These are phyloP conservation scores for Phytophthora fragariae DNA, from an alignment of 352 stramenopile genomes.

Conservation along the genomic window DNA sequence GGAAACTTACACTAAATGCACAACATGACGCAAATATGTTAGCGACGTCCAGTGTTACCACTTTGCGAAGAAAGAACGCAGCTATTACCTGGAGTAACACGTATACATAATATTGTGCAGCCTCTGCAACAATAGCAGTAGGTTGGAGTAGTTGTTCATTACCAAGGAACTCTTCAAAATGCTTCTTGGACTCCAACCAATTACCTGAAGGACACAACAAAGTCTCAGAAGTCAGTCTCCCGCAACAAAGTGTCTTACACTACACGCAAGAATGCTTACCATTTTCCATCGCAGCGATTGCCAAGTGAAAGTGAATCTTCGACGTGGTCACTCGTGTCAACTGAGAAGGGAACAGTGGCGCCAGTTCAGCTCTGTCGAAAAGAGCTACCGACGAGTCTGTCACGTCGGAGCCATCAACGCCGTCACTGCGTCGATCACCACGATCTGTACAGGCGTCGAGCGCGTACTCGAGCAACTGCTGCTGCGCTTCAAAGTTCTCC, in stretches of 20 bases:
- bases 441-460: constrained; percentile 21
- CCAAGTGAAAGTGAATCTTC: constrained; percentile 45
- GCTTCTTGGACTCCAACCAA: constrained; percentile 49
- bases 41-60: background rate
- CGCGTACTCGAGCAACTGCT: constrained; percentile 70
- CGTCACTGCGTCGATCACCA: background rate
- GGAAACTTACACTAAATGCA: constrained; percentile 54
- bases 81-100: constrained; percentile 62
- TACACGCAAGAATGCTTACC: constrained; percentile 27
- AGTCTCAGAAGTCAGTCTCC: background rate
- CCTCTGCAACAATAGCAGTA: constrained; percentile 9
- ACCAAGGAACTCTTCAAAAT: constrained; percentile 48
- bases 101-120: constrained; percentile 59
- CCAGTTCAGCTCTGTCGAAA: constrained; percentile 27
- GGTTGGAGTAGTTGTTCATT: background rate
- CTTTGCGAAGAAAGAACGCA: background rate
- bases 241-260: background rate
- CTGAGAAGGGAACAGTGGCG: constrained; percentile 32
- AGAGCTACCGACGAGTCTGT: constrained; percentile 13
- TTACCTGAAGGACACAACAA: constrained; percentile 25
- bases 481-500: constrained; percentile 51
- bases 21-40: background rate
- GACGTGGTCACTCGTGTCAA: constrained; percentile 15
- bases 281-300: constrained; percentile 53
- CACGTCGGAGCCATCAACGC: background rate